phyloP scores from a whole-genome alignment of 208 protist species.

The Trypanosoma scelopori region DNA sequence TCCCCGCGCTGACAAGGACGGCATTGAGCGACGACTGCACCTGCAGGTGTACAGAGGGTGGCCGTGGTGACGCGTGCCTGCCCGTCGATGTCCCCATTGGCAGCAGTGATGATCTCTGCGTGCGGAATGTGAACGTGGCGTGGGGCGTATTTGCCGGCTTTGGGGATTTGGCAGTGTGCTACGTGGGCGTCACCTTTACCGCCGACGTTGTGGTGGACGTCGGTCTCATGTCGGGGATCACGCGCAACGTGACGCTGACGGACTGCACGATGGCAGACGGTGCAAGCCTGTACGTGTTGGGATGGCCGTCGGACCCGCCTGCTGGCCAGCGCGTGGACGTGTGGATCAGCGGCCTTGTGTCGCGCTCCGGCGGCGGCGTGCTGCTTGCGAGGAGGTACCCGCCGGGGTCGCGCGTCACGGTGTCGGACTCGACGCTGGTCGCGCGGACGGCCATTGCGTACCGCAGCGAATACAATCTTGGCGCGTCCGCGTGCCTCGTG shows the following conservation, averaged over 20 bases:
- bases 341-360: slow-evolving; percentile 19
- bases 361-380: slow-evolving; percentile 9
- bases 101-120: slow-evolving; percentile 2
- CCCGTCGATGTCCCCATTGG: slow-evolving; percentile 10
- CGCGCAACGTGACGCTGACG: slow-evolving; percentile 14
- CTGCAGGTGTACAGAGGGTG: slow-evolving; percentile 6
- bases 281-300: slow-evolving; percentile 17
- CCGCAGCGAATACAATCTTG: slow-evolving; percentile 2
- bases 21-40: not conserved
- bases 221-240: not conserved
- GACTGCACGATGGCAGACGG: slow-evolving; percentile 6
- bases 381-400: slow-evolving; percentile 9
- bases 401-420: not conserved
- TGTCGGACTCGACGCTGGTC: slow-evolving; percentile 8
- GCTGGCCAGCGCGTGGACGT: slow-evolving; percentile 5
- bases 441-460: not conserved
- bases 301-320: not conserved
- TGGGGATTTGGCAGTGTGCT: slow-evolving; percentile 7
- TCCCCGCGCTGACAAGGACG: not conserved
- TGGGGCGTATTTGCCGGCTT: slow-evolving; percentile 9
- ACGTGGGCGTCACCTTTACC: slow-evolving; percentile 16
- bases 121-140: slow-evolving; percentile 10
- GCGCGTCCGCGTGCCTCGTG: slow-evolving; percentile 2
- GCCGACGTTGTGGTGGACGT: slow-evolving; percentile 10
- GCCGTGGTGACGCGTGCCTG: slow-evolving; percentile 9